phyloP scores from a whole-genome alignment of 208 protist species.

The Trichomonas vaginalis region DNA sequence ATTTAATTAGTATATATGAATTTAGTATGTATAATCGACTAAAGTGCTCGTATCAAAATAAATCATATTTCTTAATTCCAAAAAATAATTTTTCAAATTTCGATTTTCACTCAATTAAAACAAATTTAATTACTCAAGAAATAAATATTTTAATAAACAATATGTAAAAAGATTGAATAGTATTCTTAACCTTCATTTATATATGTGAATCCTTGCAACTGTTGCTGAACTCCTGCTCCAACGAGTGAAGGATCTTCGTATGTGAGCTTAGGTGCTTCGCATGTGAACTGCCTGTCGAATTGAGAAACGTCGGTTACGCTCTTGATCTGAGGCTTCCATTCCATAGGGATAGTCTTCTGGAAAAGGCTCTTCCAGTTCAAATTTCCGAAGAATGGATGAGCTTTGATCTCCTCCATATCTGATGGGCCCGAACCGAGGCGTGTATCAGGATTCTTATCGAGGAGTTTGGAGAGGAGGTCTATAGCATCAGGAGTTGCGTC shows the following conservation, averaged over 20 bases:
- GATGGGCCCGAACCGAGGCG: conserved; percentile 23
- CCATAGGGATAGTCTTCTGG: not conserved
- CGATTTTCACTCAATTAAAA: too few species aligned
- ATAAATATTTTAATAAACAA: not conserved
- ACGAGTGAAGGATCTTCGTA: not conserved
- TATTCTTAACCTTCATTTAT: not conserved
- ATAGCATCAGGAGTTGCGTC: conserved; percentile 33
- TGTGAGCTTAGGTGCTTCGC: not conserved
- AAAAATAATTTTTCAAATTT: too few species aligned
- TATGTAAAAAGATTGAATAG: not conserved
- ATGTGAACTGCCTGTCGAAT: conserved; percentile 8
- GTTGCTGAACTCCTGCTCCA: not conserved
- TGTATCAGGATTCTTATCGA: conserved; percentile 25
- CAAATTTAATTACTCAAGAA: too few species aligned
- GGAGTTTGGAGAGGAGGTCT: conserved; percentile 32
- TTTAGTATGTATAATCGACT: too few species aligned
- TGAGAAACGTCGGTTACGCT: not conserved
- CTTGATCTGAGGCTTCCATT: conserved; percentile 21
- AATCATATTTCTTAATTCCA: too few species aligned
- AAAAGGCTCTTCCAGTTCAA: conserved; percentile 25
- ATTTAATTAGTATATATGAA: too few species aligned
- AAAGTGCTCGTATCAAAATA: too few species aligned
- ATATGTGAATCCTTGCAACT: not conserved
- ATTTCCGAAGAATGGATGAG: conserved; percentile 25
- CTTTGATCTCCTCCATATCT: conserved; percentile 39